These are phyloP conservation scores for Daphne laureola DNA, from an alignment of 441 rosid genomes.

Conservation along the genomic window DNA sequence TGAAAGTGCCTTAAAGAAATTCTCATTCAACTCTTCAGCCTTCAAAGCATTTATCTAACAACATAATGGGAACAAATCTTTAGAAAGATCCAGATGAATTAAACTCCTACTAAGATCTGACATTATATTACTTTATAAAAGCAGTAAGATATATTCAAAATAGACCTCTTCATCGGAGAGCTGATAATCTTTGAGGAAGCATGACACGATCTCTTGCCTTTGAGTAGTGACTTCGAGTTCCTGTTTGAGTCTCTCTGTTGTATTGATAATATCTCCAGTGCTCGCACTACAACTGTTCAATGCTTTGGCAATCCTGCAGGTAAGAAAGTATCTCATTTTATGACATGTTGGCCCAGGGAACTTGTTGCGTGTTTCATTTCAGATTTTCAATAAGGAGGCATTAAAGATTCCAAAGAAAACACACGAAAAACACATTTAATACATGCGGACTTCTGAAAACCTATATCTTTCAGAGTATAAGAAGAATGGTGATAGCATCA, in stretches of 20 bases:
- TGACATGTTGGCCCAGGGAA: not conserved
- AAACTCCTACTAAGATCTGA: not conserved
- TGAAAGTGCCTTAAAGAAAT: constrained; percentile 86
- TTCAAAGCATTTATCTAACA: constrained; percentile 77
- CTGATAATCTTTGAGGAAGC: constrained; percentile 93
- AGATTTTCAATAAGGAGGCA: too few relatives aligned
- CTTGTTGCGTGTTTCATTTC: too few relatives aligned
- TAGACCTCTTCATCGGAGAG: constrained; percentile 79
- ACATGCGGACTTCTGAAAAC: too few relatives aligned
- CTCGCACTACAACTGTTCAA: constrained; percentile 76
- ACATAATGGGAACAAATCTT: not conserved
- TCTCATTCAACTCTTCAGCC: constrained; percentile 73
- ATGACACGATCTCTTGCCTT: constrained; percentile 82
- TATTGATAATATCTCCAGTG: constrained; percentile 78
- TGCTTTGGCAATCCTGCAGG: constrained; percentile 68
- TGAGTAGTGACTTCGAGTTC: constrained; percentile 85
- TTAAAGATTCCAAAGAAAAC: too few relatives aligned
- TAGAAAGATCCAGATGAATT: not conserved
- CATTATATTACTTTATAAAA: too few relatives aligned
- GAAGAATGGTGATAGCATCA: too few relatives aligned
- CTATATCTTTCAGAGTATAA: too few relatives aligned
- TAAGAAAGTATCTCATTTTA: not conserved
- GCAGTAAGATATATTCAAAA: not conserved
- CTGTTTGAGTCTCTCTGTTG: constrained; percentile 87
- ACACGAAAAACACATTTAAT: too few relatives aligned